Percentiles rank a stretch among this genome's conserved stretches.
Conservation (phyloP, 2,329 filamentous ascomycete species). For the Gnomoniopsis sp. region DNA sequence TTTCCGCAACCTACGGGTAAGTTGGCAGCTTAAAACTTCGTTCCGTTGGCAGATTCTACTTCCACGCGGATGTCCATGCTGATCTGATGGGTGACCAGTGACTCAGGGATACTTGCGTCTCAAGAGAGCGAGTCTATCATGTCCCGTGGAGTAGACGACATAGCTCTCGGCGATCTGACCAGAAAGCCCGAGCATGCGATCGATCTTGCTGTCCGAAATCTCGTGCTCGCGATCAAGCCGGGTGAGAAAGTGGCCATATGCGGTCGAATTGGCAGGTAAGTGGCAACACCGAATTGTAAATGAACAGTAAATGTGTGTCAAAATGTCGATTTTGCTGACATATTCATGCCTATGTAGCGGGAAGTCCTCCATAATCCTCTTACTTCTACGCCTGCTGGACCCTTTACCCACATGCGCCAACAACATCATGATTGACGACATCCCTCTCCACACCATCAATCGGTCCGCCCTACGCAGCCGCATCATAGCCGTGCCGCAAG, state of each 20-base stretch:
- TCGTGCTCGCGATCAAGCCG: constrained; percentile 26
- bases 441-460: constrained; percentile 28
- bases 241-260: constrained; percentile 32
- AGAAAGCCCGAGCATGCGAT: background rate
- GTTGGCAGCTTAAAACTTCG: background rate
- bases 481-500: constrained; percentile 41
- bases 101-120: background rate
- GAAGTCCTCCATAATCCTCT: constrained; percentile 37
- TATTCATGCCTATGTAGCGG: constrained; percentile 26
- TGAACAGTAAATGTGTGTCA: background rate
- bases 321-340: background rate
- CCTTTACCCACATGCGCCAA: constrained; percentile 21
- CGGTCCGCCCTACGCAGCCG: constrained; percentile 32
- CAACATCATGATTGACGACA: constrained; percentile 32
- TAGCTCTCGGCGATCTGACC: background rate
- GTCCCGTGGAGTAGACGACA: background rate
- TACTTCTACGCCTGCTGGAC: constrained; percentile 38
- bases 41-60: no score
- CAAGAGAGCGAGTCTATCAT: constrained; percentile 6
- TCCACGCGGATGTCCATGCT: background rate
- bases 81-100: background rate
- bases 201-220: constrained; percentile 25
- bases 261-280: constrained; percentile 26
- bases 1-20: constrained; percentile 26
- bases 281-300: no score